Evolutionary conservation across 352 stramenopile genomes (phyloP).

Genomic region (Pythium aquatile): DNA sequence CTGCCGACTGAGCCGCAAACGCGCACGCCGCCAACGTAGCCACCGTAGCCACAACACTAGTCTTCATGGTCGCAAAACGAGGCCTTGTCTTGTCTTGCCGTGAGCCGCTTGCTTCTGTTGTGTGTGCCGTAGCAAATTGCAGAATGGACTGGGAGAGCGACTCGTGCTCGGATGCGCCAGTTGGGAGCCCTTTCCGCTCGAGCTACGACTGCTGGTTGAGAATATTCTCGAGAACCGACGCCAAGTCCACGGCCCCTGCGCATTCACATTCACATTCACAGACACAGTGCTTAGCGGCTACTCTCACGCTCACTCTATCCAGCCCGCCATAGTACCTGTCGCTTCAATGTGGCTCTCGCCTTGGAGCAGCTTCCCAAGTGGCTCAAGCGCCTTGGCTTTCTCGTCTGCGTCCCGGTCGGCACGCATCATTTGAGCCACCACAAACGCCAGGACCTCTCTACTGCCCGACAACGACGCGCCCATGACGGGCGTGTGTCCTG

Average conservation of each 20-base stretch:
- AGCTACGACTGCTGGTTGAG: neutral
- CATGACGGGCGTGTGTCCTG: conserved; percentile 4
- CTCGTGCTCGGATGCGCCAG: neutral
- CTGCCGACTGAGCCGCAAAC: neutral
- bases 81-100: neutral
- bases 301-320: neutral
- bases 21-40: neutral
- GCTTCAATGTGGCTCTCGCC: neutral
- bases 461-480: neutral
- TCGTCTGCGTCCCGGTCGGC: neutral
- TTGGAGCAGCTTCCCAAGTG: neutral
- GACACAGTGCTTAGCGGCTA: neutral
- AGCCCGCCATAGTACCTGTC: neutral
- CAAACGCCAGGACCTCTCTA: neutral
- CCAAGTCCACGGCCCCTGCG: neutral
- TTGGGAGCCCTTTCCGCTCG: neutral
- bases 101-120: neutral
- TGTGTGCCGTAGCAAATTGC: neutral
- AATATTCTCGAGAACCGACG: neutral
- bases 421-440: conserved; percentile 5
- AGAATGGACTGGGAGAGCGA: neutral
- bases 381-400: neutral
- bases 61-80: neutral
- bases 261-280: neutral
- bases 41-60: neutral